Evolutionary conservation across 1,284 basidiomycete species (phyloP).

Genomic region (Microbotryum saponariae): DNA sequence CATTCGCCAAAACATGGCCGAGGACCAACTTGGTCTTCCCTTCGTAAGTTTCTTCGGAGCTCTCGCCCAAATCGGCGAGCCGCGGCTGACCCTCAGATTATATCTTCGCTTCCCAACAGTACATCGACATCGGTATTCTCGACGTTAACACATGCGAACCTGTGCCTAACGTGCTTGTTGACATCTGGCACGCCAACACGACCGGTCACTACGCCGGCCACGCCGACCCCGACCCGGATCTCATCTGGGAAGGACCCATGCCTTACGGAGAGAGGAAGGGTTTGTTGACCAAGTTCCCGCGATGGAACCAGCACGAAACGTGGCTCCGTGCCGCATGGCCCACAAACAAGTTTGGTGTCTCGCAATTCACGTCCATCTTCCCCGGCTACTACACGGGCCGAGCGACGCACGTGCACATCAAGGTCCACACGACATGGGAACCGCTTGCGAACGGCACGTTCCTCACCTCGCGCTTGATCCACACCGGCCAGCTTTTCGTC

Average conservation of each 20-base stretch:
- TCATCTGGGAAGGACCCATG: conserved; percentile 40
- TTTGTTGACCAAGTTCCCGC: conserved; percentile 42
- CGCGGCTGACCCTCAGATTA: too few relatives aligned
- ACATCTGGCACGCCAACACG: conserved; percentile 56
- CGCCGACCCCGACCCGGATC: conserved; percentile 41
- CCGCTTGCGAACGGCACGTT: conserved; percentile 41
- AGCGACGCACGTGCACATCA: conserved; percentile 42
- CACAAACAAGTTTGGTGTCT: conserved; percentile 59
- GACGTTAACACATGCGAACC: conserved; percentile 66
- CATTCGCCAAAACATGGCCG: conserved; percentile 49
- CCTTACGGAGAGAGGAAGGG: conserved; percentile 40
- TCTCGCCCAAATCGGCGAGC: neutral
- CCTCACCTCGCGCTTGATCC: conserved; percentile 38
- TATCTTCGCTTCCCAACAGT: conserved; percentile 6
- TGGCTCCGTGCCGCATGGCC: conserved; percentile 61
- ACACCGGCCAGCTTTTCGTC: conserved; percentile 48
- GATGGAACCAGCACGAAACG: conserved; percentile 43
- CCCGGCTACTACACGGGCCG: conserved; percentile 45
- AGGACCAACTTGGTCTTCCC: conserved; percentile 49
- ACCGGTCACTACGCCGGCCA: conserved; percentile 47
- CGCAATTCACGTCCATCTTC: conserved; percentile 58
- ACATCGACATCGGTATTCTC: conserved; percentile 61
- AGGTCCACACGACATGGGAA: conserved; percentile 43
- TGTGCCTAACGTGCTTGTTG: conserved; percentile 58
- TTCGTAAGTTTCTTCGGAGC: conserved; percentile 37